Evolutionary conservation across 2,329 filamentous ascomycete genomes (phyloP), one percentile per base, ranked within the genome.

Genomic region (Dactylella cylindrospora): DNA sequence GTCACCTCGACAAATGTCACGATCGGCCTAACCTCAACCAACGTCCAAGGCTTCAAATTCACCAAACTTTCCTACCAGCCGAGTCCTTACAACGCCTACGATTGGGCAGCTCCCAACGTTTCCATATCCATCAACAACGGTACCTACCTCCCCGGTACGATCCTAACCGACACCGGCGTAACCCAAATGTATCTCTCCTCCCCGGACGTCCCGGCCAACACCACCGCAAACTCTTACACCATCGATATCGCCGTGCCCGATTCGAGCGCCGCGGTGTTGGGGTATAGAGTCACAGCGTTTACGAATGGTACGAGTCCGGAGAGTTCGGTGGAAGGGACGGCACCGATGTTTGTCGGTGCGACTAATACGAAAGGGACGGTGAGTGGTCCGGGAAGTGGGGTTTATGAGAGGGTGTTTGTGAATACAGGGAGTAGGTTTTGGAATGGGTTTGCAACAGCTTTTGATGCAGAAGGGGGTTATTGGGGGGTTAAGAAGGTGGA

Each of bases 361-460:
- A 61, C 55, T 4, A 38, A 49, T 41, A 61, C 55, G 1, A 43
- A 40, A 7, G 55, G 55, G 22, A 41, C 46, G 19, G 35, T 53
- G 5, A 61, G 46, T 13, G 55, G 47, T 6, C 55, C 55, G 8
- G 54, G 40, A 5, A 35, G 26, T 9, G 46, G 46, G n/a, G 29
- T 61, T 5, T 47, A 41, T n/a, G 55, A 53, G 17, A 26, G 47
- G 5, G 55, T 61, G 2, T 61, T 19, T 53, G 47, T 61, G 47
- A 61, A 61, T 26, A 61, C 55, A 2, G 55, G 55, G 10, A 61
- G 55, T n/a, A 47, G 55, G n/a, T 49, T 61, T 43, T 61, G 47
- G 47, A 36, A 53, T 19, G 41, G 35, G 6, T 61, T 36, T 15
- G 47, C 52, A 20, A 25, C 47, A 8, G 47, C 55, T 7, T 61